phyloP scores from a whole-genome alignment of 2,329 filamentous ascomycete genomes.

The Cladosporium phlei region DNA sequence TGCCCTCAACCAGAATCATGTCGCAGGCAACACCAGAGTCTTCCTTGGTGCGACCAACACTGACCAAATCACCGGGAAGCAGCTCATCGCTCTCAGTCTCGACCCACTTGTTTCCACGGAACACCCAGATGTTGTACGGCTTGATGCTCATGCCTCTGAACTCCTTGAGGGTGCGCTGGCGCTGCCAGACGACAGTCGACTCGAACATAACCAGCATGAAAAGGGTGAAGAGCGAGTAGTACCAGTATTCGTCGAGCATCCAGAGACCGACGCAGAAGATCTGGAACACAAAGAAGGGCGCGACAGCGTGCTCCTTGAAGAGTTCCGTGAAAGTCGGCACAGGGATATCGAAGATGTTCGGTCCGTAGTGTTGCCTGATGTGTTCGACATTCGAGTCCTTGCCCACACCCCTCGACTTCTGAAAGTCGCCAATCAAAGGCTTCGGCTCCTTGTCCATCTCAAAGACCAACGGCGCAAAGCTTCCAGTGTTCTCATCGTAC shows the following conservation, averaged over 20 bases:
- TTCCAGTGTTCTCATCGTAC: conserved; percentile 64
- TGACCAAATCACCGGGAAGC: conserved; percentile 87
- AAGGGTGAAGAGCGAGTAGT: conserved; percentile 97
- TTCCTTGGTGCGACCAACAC: conserved; percentile 89
- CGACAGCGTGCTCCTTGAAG: conserved; percentile 96
- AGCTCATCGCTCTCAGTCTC: conserved; percentile 87
- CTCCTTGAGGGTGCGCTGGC: conserved; percentile 89
- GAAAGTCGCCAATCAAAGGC: conserved; percentile 71
- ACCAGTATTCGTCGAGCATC: conserved; percentile 99
- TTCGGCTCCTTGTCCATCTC: conserved; percentile 81
- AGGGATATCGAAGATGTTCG: conserved; percentile 95
- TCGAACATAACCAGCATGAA: conserved; percentile 98
- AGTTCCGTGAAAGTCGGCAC: conserved; percentile 93
- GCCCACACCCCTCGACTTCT: conserved; percentile 70
- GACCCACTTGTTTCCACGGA: conserved; percentile 79
- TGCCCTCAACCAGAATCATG: conserved; percentile 90
- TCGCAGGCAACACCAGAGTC: conserved; percentile 96
- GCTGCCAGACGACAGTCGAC: conserved; percentile 98
- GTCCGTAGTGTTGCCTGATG: conserved; percentile 87
- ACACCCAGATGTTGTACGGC: conserved; percentile 91
- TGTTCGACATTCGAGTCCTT: conserved; percentile 70
- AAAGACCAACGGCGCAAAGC: conserved; percentile 80
- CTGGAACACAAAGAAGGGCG: conserved; percentile 98
- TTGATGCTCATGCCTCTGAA: conserved; percentile 99
- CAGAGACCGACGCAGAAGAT: conserved; percentile 96